Evolutionary conservation across 2,329 filamentous ascomycete species (phyloP), one percentile per base, ranked within the genome.

Genomic region (Cladosporium sp.): DNA sequence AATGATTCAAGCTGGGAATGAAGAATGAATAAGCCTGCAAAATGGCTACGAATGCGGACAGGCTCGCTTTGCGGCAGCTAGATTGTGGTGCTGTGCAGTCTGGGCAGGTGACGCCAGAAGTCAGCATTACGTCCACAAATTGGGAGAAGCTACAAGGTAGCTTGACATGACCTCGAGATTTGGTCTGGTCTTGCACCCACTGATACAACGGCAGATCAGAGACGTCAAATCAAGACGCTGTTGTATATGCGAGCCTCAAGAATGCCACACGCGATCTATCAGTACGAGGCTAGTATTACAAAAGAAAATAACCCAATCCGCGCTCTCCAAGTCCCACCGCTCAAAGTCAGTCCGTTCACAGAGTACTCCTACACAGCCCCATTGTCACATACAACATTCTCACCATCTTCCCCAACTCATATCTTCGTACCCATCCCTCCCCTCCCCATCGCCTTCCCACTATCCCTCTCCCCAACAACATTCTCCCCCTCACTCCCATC

Each of bases 401-500:
- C 21, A 26, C 12, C 15, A 21, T 62, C 44, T 32, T 11, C 15
- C 8, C 5, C 10, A 10, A n/a, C 15, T 62, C 59, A 54, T 3
- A 64, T 57, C 26, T 55, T 64, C 36, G 32, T 64, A 26, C 4
- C 61, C 41, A 44, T 36, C 6, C 7, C 49, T 24, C 36, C 38
- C 36, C 36, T 38, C 4, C 57, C 36, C 57, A 59, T 44, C 24
- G 24, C 36, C 24, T 36, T 54, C 24, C 60, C 60, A 55, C 47
- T 38, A 18, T 41, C 34, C 60, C 49, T 54, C 34, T 47, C 61
- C 1, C 36, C 61, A 8, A 44, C 36, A 4, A 34, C 62, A 10
- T 63, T 36, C 41, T 55, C 52, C 21, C 62, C 62, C 30, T 59
- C 63, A 41, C 57, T 60, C 44, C 55, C 63, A 26, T 59, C 64